Percentiles rank a stretch among this genome's conserved stretches.
phyloP scores from a whole-genome alignment of 2,329 filamentous ascomycete genomes.

The Colletotrichum sp. region DNA sequence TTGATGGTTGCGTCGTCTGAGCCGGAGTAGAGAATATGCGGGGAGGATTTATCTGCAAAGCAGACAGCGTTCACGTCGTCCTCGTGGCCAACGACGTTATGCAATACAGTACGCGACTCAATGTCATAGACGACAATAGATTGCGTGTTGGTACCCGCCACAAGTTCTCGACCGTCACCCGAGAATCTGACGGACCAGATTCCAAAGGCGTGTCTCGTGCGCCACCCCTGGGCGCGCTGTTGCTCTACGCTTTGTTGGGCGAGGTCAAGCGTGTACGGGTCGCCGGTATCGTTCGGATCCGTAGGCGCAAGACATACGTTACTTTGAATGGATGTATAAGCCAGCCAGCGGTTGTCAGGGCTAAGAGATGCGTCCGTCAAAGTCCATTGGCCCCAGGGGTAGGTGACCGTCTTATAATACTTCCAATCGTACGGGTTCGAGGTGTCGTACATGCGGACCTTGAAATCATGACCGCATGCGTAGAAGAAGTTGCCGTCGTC shows the following conservation, averaged over 20 bases:
- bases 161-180: slow-evolving; percentile 87
- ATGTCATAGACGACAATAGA: slow-evolving; percentile 93
- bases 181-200: slow-evolving; percentile 95
- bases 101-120: slow-evolving; percentile 75
- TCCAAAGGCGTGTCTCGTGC: slow-evolving; percentile 48
- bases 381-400: slow-evolving; percentile 91
- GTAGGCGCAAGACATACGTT: slow-evolving; percentile 87
- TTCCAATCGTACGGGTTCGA: slow-evolving; percentile 95
- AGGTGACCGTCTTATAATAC: slow-evolving; percentile 89
- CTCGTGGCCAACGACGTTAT: slow-evolving; percentile 78
- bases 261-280: slow-evolving; percentile 82
- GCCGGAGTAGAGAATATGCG: slow-evolving; percentile 94
- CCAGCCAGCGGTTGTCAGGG: slow-evolving; percentile 89
- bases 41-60: slow-evolving; percentile 86
- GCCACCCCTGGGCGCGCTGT: slow-evolving; percentile 26
- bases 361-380: slow-evolving; percentile 92
- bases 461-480: slow-evolving; percentile 88
- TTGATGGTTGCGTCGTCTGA: slow-evolving; percentile 94
- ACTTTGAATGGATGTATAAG: slow-evolving; percentile 87
- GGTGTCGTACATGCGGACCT: slow-evolving; percentile 96
- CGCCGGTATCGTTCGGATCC: slow-evolving; percentile 79
- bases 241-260: slow-evolving; percentile 44
- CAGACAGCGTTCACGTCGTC: slow-evolving; percentile 97
- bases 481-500: slow-evolving; percentile 99
- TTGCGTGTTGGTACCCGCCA: slow-evolving; percentile 82